Percentiles rank a stretch among this genome's conserved stretches.
Conservation (phyloP, 75 land plant genomes). For the Isoetes taiwanensis region DNA sequence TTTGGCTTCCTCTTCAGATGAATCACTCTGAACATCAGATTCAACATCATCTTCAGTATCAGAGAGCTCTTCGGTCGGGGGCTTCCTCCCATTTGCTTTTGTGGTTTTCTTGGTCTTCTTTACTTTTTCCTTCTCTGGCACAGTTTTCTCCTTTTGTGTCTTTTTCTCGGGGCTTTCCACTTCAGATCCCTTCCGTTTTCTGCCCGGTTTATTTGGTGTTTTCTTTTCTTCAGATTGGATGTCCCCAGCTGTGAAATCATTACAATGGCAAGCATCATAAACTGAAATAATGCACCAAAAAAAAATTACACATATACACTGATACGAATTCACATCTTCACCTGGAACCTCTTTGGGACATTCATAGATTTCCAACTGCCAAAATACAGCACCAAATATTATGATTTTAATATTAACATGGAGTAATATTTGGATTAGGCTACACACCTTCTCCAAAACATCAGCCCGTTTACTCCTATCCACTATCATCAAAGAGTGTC, state of each 20-base stretch:
- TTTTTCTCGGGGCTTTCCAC: slow-evolving; percentile 5
- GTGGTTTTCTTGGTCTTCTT: slow-evolving; percentile 31
- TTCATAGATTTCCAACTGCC: not conserved
- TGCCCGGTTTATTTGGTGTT: not conserved
- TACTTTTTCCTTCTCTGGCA: slow-evolving; percentile 37
- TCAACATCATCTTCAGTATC: no score
- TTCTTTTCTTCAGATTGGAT: not conserved
- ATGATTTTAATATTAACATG: no score
- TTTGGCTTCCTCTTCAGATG: slow-evolving; percentile 18
- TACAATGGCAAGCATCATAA: not conserved
- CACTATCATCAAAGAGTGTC: slow-evolving; percentile 63
- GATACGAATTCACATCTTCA: not conserved
- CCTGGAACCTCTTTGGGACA: not conserved
- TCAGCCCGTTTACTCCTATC: slow-evolving; percentile 49
- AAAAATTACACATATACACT: not conserved
- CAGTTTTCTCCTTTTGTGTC: slow-evolving; percentile 14
- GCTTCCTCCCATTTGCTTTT: not conserved
- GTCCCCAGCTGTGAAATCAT: not conserved
- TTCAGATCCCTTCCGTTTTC: slow-evolving; percentile 11
- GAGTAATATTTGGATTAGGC: no score
- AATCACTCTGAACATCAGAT: no score
- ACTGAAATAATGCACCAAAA: not conserved
- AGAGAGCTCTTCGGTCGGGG: not conserved
- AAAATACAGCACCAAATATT: not conserved
- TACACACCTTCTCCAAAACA: slow-evolving; percentile 81